Conservation (phyloP, 306 rosid genomes). For the Dalbergia cochinchinensis region DNA sequence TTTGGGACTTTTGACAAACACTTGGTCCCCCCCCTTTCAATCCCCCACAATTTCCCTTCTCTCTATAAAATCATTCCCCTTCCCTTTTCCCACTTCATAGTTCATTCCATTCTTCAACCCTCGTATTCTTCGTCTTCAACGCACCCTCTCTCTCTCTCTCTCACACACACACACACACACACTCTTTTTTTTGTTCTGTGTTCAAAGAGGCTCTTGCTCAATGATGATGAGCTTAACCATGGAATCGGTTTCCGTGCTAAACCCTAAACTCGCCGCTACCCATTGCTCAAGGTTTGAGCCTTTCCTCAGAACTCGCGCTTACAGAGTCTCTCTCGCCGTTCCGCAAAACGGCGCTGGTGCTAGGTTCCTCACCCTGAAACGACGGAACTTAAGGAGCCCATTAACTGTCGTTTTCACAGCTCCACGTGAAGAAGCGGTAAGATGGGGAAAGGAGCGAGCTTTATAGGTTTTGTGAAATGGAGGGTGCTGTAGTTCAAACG, state of each 20-base stretch:
- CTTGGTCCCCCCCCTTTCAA: background rate
- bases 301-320: slow-evolving; percentile 48
- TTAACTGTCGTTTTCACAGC: slow-evolving; percentile 58
- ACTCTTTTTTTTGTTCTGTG: background rate
- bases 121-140: slow-evolving; percentile 49
- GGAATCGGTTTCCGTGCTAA: slow-evolving; percentile 70
- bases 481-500: background rate
- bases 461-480: slow-evolving; percentile 22
- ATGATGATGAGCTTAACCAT: slow-evolving; percentile 57
- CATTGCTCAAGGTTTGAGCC: slow-evolving; percentile 57
- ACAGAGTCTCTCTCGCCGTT: slow-evolving; percentile 40
- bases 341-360: slow-evolving; percentile 41
- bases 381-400: slow-evolving; percentile 48
- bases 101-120: background rate
- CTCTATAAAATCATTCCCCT: background rate
- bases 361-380: slow-evolving; percentile 43
- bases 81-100: background rate
- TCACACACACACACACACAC: no score
- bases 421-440: slow-evolving; percentile 75
- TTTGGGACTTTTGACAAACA: slow-evolving; percentile 44
- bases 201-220: background rate
- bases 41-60: background rate
- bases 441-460: slow-evolving; percentile 8
- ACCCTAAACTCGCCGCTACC: slow-evolving; percentile 60
- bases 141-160: background rate